Conservation (phyloP, 2,329 filamentous ascomycete species). For the Zalaria obscura region DNA sequence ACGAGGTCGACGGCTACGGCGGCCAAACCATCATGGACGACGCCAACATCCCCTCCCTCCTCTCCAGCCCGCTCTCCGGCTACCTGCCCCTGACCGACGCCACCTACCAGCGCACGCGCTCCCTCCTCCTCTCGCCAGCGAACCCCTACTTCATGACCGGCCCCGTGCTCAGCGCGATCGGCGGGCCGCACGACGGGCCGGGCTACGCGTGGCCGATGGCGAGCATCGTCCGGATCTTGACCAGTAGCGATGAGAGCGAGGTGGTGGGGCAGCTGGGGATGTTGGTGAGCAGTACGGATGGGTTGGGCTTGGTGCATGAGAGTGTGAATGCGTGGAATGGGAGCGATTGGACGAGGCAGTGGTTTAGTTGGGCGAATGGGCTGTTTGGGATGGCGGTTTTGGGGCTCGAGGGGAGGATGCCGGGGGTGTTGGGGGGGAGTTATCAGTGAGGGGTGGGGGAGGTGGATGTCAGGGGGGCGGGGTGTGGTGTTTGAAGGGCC, state of each 20-base stretch:
- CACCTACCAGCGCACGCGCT: slow-evolving; percentile 32
- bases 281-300: slow-evolving; percentile 32
- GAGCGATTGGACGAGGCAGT: slow-evolving; percentile 33
- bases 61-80: slow-evolving; percentile 50
- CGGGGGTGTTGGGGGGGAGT: slow-evolving; percentile 25
- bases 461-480: too few species aligned
- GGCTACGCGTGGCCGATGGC: slow-evolving; percentile 38
- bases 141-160: slow-evolving; percentile 39
- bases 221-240: slow-evolving; percentile 35
- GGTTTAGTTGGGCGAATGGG: slow-evolving; percentile 37
- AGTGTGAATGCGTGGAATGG: slow-evolving; percentile 35
- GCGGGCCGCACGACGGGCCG: slow-evolving; percentile 33
- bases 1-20: slow-evolving; percentile 33
- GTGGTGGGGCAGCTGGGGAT: slow-evolving; percentile 28
- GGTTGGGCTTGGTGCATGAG: slow-evolving; percentile 36
- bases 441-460: slow-evolving; percentile 19
- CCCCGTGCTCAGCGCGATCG: slow-evolving; percentile 32
- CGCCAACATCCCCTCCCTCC: slow-evolving; percentile 54
- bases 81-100: slow-evolving; percentile 30
- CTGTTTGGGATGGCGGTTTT: slow-evolving; percentile 37
- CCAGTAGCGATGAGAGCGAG: slow-evolving; percentile 32
- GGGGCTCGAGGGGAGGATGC: slow-evolving; percentile 29
- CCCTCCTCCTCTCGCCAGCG: slow-evolving; percentile 25
- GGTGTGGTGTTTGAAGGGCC: too few species aligned
- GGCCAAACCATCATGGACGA: slow-evolving; percentile 52